Base-by-base conservation (phyloP, 2,329 filamentous ascomycete species). In the Harringtonia aguacate region DNA sequence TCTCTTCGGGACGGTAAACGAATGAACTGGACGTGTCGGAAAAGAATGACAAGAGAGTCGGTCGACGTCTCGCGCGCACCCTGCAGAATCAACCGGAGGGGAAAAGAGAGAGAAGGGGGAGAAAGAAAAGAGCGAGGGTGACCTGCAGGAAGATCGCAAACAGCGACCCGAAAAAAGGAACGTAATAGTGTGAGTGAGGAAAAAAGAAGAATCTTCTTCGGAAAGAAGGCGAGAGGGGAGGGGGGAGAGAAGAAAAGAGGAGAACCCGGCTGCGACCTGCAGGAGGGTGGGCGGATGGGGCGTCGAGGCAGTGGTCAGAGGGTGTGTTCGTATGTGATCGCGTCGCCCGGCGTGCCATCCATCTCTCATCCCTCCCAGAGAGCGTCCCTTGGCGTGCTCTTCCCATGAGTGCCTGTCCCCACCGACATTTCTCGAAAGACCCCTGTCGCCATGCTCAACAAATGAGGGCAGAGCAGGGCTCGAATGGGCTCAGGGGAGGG, bases 51-150 rank as follows among this genome's bases (percentile, higher is more conserved):
- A 34, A 36, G 17, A 46, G 43, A 53, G 45, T 38, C 43, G 44
- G 42, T 41, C 47, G 43, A 48, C 47, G 48, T 51, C 50, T 52
- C 46, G 35, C 14, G 35, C 34, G 30, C 21, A 18, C 9, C 34
- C 35, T 34, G 35, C 24, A 40, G 36, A 36, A 30, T 6, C 31
- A 45, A n/a, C n/a, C n/a, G n/a, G n/a, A n/a, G n/a, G n/a, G n/a
- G n/a, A n/a, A n/a, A n/a, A 17, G 45, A 43, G 24, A 28, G 18
- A 43, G 30, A 28, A 20, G 13, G 24, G 31, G 22, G 18, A 24
- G 28, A 14, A 15, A 43, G 30, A 30, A 43, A 45, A 41, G 28
- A 29, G n/a, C 34, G 24, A 24, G 10, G 17, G 14, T 29, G 40
- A 41, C 44, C 43, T 46, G 45, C 48, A 35, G 30, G 15, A 39